A percentile compares a stretch with the other conserved stretches of the same genome.
phyloP scores from a whole-genome alignment of 1,139 yeast genomes.

The Debaryomyces fabryi region DNA sequence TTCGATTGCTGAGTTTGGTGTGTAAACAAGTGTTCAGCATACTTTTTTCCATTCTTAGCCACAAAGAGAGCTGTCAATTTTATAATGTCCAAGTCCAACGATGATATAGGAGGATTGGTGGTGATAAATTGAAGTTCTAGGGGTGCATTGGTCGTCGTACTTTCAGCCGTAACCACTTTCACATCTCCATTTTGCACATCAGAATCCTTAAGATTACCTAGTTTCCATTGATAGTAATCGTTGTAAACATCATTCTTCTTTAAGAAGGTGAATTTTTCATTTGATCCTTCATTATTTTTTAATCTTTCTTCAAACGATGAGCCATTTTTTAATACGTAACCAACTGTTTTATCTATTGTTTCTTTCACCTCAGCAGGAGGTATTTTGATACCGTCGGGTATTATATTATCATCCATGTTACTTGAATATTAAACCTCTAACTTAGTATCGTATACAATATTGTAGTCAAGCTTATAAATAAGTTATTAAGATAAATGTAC shows the following conservation, averaged over 20 bases:
- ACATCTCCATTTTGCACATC: slow-evolving; percentile 1
- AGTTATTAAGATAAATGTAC: not conserved
- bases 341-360: slow-evolving; percentile 72
- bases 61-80: slow-evolving; percentile 73
- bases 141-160: slow-evolving; percentile 9
- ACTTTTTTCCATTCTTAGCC: slow-evolving; percentile 56
- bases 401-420: not conserved
- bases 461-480: not conserved
- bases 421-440: not conserved
- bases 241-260: slow-evolving; percentile 56
- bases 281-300: slow-evolving; percentile 39
- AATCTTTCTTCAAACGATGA: slow-evolving; percentile 63
- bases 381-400: slow-evolving; percentile 46
- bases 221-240: slow-evolving; percentile 54
- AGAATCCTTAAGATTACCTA: slow-evolving; percentile 13
- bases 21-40: slow-evolving; percentile 37
- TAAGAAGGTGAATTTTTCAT: slow-evolving; percentile 66
- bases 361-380: slow-evolving; percentile 63
- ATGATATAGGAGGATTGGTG: slow-evolving; percentile 57
- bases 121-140: slow-evolving; percentile 45
- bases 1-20: slow-evolving; percentile 41
- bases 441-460: not conserved
- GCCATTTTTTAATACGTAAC: slow-evolving; percentile 73
- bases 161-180: not conserved
- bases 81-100: slow-evolving; percentile 67